Base-by-base conservation (phyloP, 352 stramenopile species). In the Phytopythium chamaehyphon region DNA sequence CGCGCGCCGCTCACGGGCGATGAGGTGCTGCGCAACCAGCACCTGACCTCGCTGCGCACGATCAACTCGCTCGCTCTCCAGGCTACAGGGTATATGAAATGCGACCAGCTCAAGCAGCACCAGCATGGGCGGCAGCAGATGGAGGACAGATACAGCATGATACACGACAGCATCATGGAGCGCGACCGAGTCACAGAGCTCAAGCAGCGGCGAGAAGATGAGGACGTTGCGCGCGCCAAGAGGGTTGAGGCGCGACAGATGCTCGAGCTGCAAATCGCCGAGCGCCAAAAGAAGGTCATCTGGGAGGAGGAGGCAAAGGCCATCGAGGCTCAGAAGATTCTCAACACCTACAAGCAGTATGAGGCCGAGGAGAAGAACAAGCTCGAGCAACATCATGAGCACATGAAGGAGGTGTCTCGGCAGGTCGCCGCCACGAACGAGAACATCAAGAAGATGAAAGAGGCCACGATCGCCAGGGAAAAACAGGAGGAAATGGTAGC, bases 261-360 rank as follows among this genome's bases (percentile, higher is more conserved):
- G 54, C 66, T 92, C 10, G 82, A 90, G 59, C 62, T 81, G 35
- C 82, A 92, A 49, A 90, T 90, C 44, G 64, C 63, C 0, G 76
- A 88, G 24, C 63, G 73, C 0, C 59, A 89, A 43, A 88, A 85
- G 60, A 78, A 85, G 43, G 55, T 58, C 35, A 85, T 92, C 37
- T 81, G 76, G 37, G 72, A 87, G 33, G 82, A 92, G 69, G 82
- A 92, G 56, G 69, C 74, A 16, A 90, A 92, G 49, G 78, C 76
- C 3, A 76, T 86, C 45, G 82, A 92, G 51, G 76, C 76, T 0
- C 73, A 88, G 47, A 89, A 86, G 62, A 88, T 92, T 49, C 64
- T 92, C 31, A 71, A 73, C 31, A 83, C 76, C 12, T 92, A 90
- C 69, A 92, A 90, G 51, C 72, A 89, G 51, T 92, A 89, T 54